Base-by-base conservation (phyloP, 306 rosid species). In the Morella rubra region DNA sequence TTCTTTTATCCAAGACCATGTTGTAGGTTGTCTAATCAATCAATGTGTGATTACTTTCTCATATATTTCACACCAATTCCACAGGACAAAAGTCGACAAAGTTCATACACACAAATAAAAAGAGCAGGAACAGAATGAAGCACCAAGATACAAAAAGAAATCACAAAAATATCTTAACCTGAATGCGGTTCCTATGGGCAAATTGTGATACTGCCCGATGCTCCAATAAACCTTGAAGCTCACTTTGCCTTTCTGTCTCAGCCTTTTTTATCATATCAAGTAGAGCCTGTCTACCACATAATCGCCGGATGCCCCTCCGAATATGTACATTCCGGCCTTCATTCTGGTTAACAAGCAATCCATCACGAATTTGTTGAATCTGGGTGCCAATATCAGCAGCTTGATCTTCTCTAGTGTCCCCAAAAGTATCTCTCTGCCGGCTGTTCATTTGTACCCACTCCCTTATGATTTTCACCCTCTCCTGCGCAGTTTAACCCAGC, bases 171-270 rank as follows among this genome's bases (percentile, higher is more conserved):
- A 5, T 80, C 69, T 82, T 51, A 82, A 95, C 99, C 97, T 95
- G 99, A 79, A 96, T 96, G 77, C 99, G 97, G 81, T 96, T 92
- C 78, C 97, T 97, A 81, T 96, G 99, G 81, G 96, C 84, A 61
- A 96, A 96, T 78, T 84, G 87, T 44, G 99, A 89, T 73, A 96
- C 99, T 5, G 89, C 88, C 53, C 79, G 88, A 56, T 79, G 93
- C 81, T 88, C 90, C 69, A 81, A 82, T 84, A 96, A 86, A 52
- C 77, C 90, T 78, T 88, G 91, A 85, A 91, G 86, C 79, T 96
- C 98, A 55, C 81, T 75, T 73, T 87, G 91, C 72, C 99, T 92
- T 77, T 92, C 96, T 82, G 78, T 85, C 88, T 86, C 90, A 78
- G 93, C 89, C 84, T 81, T 92, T 87, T 87, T 92, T 32, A 92